Base-by-base conservation (phyloP, 163 green algal species). In the Smithsoniella earleae region DNA sequence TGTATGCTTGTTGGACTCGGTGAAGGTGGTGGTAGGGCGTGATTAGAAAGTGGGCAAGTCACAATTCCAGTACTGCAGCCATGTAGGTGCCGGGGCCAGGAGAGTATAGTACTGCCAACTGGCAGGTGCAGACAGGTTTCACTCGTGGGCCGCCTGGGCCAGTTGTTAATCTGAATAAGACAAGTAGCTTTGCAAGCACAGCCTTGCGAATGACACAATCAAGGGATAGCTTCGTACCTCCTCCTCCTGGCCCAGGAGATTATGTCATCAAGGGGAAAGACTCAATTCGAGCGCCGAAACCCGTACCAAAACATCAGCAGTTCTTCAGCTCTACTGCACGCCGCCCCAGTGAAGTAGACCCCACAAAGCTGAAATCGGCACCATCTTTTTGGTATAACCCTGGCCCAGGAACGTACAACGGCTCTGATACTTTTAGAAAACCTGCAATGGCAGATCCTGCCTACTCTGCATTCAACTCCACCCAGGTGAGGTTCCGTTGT, bases 401-500 rank as follows among this genome's bases (percentile, higher is more conserved):
- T 16, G 58, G 58, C 30, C 58, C 58, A 43, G 58, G 58, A n/a
- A 33, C 58, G 0, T 69, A 69, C 25, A 38, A 33, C 6, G 5
- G 18, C 20, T 3, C 20, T 8, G 40, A 30, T 13, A 36, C n/a
- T 5, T 69, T 69, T 69, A 6, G 27, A 10, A 33, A 13, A 33
- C 58, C 38, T 4, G 22, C 16, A 10, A 5, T 69, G 58, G 31
- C 58, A n/a, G 58, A 69, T 31, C 58, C 58, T n/a, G 18, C 58
- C 3, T 69, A 33, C 25, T 69, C 58, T n/a, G 58, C 58, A 1
- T 69, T 69, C 58, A 69, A 34, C 58, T 69, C 58, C 3, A 69
- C 58, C 38, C 58, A 69, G 58, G 58, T 69, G 4, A n/a, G 52
- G 52, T 65, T n/a, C n/a, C n/a, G n/a, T n/a, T n/a, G n/a, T n/a